Base-by-base conservation (phyloP, 768 basidiomycete genomes). In the Lyophyllum semitale region DNA sequence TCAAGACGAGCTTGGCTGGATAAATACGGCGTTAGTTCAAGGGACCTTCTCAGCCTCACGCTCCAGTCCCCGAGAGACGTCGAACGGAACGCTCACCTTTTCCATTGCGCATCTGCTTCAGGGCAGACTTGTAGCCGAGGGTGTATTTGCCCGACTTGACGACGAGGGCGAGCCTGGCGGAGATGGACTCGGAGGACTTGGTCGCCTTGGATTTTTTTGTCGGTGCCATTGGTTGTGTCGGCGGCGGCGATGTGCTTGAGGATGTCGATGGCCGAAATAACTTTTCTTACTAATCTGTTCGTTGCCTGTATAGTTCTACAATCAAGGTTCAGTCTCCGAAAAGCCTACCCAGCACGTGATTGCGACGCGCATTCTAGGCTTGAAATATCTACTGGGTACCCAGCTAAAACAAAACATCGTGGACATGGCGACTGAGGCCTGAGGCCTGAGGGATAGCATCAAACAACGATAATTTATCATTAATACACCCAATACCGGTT, bases 11-110 rank as follows among this genome's bases (percentile, higher is more conserved):
- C 80, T 97, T 98, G 76, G 96, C 96, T 99, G 70, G 49, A 68
- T 61, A 69, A 59, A 63, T 45, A 58, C 25, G 57, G 40, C 8
- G 76, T 93, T 71, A 93, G 91, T 77, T 74, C 75, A 84, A 90
- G 89, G 91, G 91, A 93, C 93, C 93, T 96, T 95, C 94, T 95
- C 93, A 95, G 93, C 94, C 83, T 88, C 80, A 83, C 79, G 93
- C 93, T 94, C 93, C 93, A 93, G 93, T 86, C 93, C 92, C 91
- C 84, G 81, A 78, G 83, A 82, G 77, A 81, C 73, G 73, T 74
- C 65, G 59, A 51, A 58, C 12, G 8, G 49, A 54, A 51, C 54
- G 67, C 94, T 83, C 74, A 98, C 96, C 93, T 84, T 97, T 96
- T 72, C 97, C 95, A 60, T 76, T 89, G 71, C 96, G 91, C 92